Base-by-base conservation (phyloP, 164 flowering plant genomes). In the Stephania cephalantha region DNA sequence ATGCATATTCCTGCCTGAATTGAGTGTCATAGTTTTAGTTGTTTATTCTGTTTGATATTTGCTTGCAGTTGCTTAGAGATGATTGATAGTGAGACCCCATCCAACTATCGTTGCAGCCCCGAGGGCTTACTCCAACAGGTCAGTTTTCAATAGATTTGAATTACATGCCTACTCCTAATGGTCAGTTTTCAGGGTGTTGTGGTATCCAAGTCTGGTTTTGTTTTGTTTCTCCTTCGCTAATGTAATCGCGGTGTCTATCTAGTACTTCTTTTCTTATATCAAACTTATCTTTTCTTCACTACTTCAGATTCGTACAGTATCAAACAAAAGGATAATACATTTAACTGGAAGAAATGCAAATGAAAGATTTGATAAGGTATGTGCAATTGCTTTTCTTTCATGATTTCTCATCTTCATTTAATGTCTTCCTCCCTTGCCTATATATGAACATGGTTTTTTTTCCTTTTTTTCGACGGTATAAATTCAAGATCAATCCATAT, bases 111-210 rank as follows among this genome's bases (percentile, higher is more conserved):
- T 45, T 88, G 89, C 85, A 83, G 88, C 75, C 89, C 88, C 61
- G 89, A 88, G 81, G 85, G 88, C 58, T 83, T 88, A 70, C 87
- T 86, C 50, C 78, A 78, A 63, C 91, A 86, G 86, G 91, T 87
- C 73, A 53, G 18, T 17, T 64, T 22, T 44, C 29, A 46, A 72
- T 42, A 42, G 44, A 65, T 29, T 35, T 65, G 18, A 72, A 15
- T 52, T 72, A 55, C 46, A 29, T 52, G 7, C 22, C 69, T 69
- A 12, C 61, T 75, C 29, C 0, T 15, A 50, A 50, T 50, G 55
- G 18, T 68, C n/a, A 11, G 42, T 35, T 35, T 35, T 4, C 2
- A 35, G 42, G 42, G 42, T 35, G 42, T 35, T 35, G 42, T 35
- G 42, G 42, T 4, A 35, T 35, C 4, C 42, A 35, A 35, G 42